These are phyloP conservation scores for Anastatica hierochuntica DNA, from an alignment of 345 rosid genomes.

Conservation along the genomic window DNA sequence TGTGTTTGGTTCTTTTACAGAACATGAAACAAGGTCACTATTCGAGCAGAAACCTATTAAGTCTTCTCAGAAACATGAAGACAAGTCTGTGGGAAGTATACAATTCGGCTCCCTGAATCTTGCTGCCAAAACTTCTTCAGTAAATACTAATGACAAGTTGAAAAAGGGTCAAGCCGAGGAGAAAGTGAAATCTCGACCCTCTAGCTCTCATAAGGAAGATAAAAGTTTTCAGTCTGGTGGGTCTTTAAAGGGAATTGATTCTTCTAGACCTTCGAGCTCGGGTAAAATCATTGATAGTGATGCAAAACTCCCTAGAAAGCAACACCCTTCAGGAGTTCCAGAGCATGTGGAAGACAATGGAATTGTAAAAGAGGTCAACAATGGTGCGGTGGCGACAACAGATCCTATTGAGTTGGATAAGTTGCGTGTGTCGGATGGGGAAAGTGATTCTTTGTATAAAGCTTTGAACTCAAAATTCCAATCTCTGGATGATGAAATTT, in stretches of 20 bases:
- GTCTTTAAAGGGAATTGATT: constrained; percentile 10
- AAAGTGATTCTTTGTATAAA: constrained; percentile 26
- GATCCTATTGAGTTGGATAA: constrained; percentile 29
- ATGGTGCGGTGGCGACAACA: constrained; percentile 35
- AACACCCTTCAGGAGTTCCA: constrained; percentile 11
- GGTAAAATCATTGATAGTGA: constrained; percentile 18
- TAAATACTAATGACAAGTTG: constrained; percentile 28
- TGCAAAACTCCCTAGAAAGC: constrained; percentile 11
- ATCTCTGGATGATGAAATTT: constrained; percentile 31
- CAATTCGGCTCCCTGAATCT: constrained; percentile 48
- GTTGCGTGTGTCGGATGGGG: constrained; percentile 31
- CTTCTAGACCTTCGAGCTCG: constrained; percentile 14
- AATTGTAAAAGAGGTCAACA: constrained; percentile 22
- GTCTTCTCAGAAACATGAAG: constrained; percentile 33
- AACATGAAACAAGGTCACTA: constrained; percentile 67
- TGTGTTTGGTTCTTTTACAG: constrained; percentile 85
- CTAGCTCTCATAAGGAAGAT: constrained; percentile 24
- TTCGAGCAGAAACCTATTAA: constrained; percentile 27
- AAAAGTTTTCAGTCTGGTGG: not conserved
- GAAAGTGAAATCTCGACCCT: constrained; percentile 27
- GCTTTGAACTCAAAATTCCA: constrained; percentile 39
- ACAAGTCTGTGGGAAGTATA: constrained; percentile 31
- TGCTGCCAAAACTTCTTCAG: constrained; percentile 31
- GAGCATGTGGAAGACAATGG: constrained; percentile 40
- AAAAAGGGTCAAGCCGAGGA: constrained; percentile 27